Conservation (phyloP, 2,329 filamentous ascomycete species). For the Aspergillus sp. region DNA sequence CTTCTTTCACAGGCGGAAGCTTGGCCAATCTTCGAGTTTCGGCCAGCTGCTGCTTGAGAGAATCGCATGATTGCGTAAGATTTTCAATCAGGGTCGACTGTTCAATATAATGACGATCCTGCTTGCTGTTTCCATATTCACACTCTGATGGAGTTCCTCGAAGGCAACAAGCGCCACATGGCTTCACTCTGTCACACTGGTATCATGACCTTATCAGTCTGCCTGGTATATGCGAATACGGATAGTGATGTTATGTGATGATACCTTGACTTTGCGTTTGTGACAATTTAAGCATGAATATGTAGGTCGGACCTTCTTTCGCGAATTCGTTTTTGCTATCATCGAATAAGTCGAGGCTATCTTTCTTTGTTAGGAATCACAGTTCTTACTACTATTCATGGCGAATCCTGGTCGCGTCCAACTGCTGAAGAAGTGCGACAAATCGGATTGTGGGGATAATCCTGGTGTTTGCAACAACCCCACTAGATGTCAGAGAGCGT, state of each 20-base stretch:
- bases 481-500: no score
- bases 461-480: no score
- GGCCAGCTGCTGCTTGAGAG: slow-evolving; percentile 14
- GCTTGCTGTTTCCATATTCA: slow-evolving; percentile 25
- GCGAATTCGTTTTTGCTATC: slow-evolving; percentile 6
- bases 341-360: neutral
- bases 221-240: neutral
- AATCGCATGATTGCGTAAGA: slow-evolving; percentile 16
- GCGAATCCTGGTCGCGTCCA: no score
- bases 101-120: slow-evolving; percentile 25
- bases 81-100: slow-evolving; percentile 23
- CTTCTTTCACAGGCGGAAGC: slow-evolving; percentile 10
- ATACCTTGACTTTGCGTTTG: slow-evolving; percentile 30
- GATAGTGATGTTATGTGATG: neutral
- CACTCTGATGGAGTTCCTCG: slow-evolving; percentile 25
- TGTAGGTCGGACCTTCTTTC: slow-evolving; percentile 24
- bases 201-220: neutral
- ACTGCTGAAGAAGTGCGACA: no score
- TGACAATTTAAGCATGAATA: slow-evolving; percentile 26
- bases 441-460: no score
- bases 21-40: slow-evolving; percentile 13
- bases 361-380: neutral
- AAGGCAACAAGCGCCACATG: slow-evolving; percentile 25
- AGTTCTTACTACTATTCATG: no score
- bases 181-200: slow-evolving; percentile 27